phyloP scores from a whole-genome alignment of 163 green algal species.

The Prototheca wickerhamii region DNA sequence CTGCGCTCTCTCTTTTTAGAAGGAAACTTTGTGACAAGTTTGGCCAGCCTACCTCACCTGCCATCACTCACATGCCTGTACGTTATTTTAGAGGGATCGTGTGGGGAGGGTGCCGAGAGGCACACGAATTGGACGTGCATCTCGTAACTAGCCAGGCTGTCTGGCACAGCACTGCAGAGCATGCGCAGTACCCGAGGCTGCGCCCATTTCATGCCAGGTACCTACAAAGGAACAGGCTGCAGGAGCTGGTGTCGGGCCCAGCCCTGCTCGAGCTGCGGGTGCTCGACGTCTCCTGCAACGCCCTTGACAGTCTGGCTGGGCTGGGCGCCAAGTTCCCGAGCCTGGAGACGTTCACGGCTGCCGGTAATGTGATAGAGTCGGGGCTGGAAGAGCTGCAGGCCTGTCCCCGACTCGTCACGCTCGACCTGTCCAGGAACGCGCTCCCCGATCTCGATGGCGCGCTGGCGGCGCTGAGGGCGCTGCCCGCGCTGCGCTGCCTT shows the following conservation, averaged over 20 bases:
- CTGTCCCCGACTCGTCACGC: slow-evolving; percentile 48
- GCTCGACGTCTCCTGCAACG: slow-evolving; percentile 3
- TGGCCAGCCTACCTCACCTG: slow-evolving; percentile 61
- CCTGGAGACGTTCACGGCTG: background rate
- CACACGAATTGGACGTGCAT: too few species aligned
- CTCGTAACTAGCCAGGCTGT: background rate
- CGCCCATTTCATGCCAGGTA: too few species aligned
- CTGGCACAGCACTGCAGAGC: too few species aligned
- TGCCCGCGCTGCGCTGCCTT: slow-evolving; percentile 57
- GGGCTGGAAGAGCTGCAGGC: slow-evolving; percentile 39
- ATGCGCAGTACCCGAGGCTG: too few species aligned
- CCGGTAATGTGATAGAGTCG: slow-evolving; percentile 32
- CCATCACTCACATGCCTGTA: slow-evolving; percentile 71
- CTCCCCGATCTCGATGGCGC: slow-evolving; percentile 47
- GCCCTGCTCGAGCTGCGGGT: background rate
- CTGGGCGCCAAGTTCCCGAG: background rate
- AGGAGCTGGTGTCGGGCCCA: too few species aligned
- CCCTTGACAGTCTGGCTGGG: slow-evolving; percentile 3
- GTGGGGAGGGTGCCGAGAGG: too few species aligned
- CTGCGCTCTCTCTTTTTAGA: slow-evolving; percentile 79
- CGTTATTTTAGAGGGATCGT: too few species aligned
- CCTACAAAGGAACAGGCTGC: too few species aligned
- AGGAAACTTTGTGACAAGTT: slow-evolving; percentile 65
- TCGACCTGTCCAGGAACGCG: slow-evolving; percentile 74
- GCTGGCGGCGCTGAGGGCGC: slow-evolving; percentile 9